Evolutionary conservation across 179 eudicot genomes (phyloP).

Genomic region (Dionaea muscipula): DNA sequence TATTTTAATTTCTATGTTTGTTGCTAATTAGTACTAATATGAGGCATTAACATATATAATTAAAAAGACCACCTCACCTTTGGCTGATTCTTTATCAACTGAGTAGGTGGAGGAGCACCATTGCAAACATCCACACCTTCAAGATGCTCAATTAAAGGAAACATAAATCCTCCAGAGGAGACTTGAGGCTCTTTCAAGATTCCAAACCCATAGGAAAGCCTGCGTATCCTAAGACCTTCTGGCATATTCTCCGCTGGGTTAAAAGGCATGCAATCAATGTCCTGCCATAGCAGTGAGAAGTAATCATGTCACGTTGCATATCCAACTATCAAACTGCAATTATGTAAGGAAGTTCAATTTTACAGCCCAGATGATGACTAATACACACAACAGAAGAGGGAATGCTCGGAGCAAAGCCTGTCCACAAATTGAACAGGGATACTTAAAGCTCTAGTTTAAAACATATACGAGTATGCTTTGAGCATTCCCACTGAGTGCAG

Average conservation of each 20-base stretch:
- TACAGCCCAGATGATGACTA: too few species aligned
- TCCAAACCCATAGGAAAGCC: constrained; percentile 25
- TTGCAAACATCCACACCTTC: constrained; percentile 21
- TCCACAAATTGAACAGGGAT: too few species aligned
- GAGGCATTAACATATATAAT: background rate
- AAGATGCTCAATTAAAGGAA: constrained; percentile 23
- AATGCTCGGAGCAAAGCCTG: too few species aligned
- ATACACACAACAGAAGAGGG: too few species aligned
- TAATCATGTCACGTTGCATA: background rate
- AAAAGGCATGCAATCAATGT: constrained; percentile 88
- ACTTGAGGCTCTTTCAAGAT: constrained; percentile 29
- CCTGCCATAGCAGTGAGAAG: constrained; percentile 32
- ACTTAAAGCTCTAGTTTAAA: too few species aligned
- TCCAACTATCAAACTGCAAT: too few species aligned
- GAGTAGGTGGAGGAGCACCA: constrained; percentile 26
- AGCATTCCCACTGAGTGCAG: too few species aligned
- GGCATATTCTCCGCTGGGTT: constrained; percentile 76
- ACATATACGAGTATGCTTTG: too few species aligned
- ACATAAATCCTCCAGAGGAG: constrained; percentile 23
- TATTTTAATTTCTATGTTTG: too few species aligned
- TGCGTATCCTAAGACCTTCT: constrained; percentile 39
- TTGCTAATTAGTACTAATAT: background rate
- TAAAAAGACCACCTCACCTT: constrained; percentile 34
- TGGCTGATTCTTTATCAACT: constrained; percentile 26
- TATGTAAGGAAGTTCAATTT: too few species aligned